Base-by-base conservation (phyloP, 2,329 filamentous ascomycete genomes). In the Claviceps humidiphila region DNA sequence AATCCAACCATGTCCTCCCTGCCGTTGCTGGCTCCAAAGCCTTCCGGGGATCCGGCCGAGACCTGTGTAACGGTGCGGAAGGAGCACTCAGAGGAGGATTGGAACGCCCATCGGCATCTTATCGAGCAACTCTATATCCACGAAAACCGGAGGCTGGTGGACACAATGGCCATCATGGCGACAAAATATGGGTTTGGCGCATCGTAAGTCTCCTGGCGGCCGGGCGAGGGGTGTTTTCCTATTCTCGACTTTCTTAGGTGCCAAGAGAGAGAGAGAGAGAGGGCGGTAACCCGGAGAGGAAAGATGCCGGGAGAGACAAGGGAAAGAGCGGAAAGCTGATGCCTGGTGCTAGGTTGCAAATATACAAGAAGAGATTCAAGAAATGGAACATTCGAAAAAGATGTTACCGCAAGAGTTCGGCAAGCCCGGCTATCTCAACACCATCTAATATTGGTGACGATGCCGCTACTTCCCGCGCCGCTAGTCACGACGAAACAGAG, bases 301-400 rank as follows among this genome's bases (percentile, higher is more conserved):
- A 13, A 20, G n/a, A 47, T 14, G n/a, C 2, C 11, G 44, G 34
- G 14, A 6, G 9, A 24, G 26, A 20, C 17, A 20, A 20, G 17
- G 17, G 42, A 37, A 20, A 37, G 26, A 20, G 26, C 7, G 2
- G 40, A 11, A 44, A 26, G 14, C 43, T 45, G 24, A 45, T 45
- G 14, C 6, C 24, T 34, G 6, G 17, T 34, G 26, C 48, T 44
- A 69, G 66, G 51, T 65, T 68, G 52, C 65, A 69, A 45, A 69
- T 68, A 66, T 69, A 67, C 51, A 69, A 69, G 53, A 69, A 69
- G 55, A 61, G 66, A 37, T 57, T 69, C 45, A 66, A 65, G 57
- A 69, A 68, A 55, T 69, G 66, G 66, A 64, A 66, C 49, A 54
- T 69, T 22, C 63, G 66, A 50, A 69, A 69, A 51, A 61, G 66